Percentiles rank a stretch among this genome's conserved stretches.
phyloP scores from a whole-genome alignment of 345 rosid genomes.

The Durio zibethinus region DNA sequence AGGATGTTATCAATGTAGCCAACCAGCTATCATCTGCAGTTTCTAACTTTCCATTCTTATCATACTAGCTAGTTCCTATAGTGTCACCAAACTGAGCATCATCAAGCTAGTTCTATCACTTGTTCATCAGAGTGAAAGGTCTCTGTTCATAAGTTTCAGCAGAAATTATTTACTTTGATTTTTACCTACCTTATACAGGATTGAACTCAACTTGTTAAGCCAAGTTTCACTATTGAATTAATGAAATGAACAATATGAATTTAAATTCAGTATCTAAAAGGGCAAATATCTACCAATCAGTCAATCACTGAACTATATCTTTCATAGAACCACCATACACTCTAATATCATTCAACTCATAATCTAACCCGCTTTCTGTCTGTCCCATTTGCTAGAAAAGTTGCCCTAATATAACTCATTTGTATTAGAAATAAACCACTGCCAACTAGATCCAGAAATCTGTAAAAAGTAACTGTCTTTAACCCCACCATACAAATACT shows the following conservation, averaged over 20 bases:
- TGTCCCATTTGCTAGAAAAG: background rate
- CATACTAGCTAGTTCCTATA: background rate
- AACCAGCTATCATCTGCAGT: background rate
- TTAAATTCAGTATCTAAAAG: background rate
- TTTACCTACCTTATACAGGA: background rate
- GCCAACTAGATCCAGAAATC: background rate
- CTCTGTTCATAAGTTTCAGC: background rate
- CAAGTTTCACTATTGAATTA: background rate
- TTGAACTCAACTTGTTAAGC: background rate
- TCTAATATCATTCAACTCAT: background rate
- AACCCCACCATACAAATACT: background rate
- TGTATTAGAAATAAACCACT: background rate
- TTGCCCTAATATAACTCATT: background rate
- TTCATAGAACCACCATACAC: constrained; percentile 1
- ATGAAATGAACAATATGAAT: background rate
- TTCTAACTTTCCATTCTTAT: background rate
- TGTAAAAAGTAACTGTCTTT: background rate
- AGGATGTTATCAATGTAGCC: background rate
- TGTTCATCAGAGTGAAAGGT: background rate
- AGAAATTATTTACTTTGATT: background rate
- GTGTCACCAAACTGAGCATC: background rate
- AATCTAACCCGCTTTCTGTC: background rate
- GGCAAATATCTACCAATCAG: background rate
- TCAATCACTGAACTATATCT: background rate
- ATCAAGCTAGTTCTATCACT: background rate